Conservation (phyloP, 108 stramenopile genomes). For the Fistulifera pelliculosa region DNA sequence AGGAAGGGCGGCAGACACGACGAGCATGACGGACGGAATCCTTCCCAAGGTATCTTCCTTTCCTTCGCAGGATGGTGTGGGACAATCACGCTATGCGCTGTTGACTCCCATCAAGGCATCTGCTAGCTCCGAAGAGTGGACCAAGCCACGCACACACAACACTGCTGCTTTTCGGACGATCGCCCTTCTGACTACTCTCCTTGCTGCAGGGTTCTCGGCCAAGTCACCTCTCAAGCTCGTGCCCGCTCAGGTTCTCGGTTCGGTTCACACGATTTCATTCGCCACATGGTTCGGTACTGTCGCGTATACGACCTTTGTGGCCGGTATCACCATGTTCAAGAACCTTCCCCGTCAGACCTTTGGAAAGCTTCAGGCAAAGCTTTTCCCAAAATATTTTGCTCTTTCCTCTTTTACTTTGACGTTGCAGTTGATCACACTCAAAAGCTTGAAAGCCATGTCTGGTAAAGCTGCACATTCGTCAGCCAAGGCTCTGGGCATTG, state of each 20-base stretch:
- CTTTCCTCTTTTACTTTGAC: constrained; percentile 39
- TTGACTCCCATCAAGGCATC: constrained; percentile 1
- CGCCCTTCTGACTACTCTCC: constrained; percentile 10
- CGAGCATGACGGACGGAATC: too few relatives aligned
- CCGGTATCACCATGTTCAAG: constrained; percentile 78
- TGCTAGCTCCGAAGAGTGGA: constrained; percentile 15
- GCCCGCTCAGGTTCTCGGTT: constrained; percentile 29
- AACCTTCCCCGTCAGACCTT: constrained; percentile 76
- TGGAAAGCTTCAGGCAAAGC: constrained; percentile 69
- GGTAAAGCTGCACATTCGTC: background rate
- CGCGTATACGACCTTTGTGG: constrained; percentile 67
- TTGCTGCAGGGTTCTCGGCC: constrained; percentile 3
- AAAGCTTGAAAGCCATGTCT: background rate
- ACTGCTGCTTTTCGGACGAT: constrained; percentile 14
- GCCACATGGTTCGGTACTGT: constrained; percentile 66
- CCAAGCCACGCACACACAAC: constrained; percentile 19
- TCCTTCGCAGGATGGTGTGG: too few relatives aligned
- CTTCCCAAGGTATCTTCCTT: too few relatives aligned
- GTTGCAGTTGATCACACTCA: constrained; percentile 28
- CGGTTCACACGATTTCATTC: constrained; percentile 53
- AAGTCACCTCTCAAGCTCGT: constrained; percentile 3
- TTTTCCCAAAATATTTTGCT: constrained; percentile 73
- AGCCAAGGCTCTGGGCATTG: constrained; percentile 24
- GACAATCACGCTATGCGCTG: too few relatives aligned
- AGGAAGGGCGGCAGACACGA: too few relatives aligned